A percentile compares a stretch with the other conserved stretches of the same genome.
These are phyloP conservation scores for Fusarium phyllophilum DNA, from an alignment of 2,329 filamentous ascomycete genomes.

Conservation along the genomic window DNA sequence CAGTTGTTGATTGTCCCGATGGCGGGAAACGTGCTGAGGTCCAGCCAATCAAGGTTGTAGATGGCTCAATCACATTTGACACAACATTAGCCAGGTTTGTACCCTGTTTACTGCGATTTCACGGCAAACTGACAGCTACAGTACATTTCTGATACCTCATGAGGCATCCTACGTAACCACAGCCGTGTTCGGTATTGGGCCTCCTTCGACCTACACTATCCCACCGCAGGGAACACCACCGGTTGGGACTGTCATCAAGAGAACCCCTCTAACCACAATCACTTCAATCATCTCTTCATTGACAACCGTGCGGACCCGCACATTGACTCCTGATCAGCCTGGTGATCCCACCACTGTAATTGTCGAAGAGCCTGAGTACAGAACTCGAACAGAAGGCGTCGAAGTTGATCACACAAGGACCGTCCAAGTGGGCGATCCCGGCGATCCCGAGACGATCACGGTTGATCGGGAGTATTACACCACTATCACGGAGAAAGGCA, in stretches of 20 bases:
- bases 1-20: neutral
- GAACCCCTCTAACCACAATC: neutral
- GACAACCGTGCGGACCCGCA: neutral
- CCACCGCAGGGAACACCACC: conserved; percentile 7
- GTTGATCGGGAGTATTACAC: neutral
- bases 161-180: neutral
- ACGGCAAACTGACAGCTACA: neutral
- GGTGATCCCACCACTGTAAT: neutral
- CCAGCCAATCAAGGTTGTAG: conserved; percentile 3
- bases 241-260: neutral
- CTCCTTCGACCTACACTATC: neutral
- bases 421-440: neutral
- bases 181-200: neutral
- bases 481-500: neutral
- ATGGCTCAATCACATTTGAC: conserved; percentile 11
- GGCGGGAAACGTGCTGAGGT: conserved; percentile 1
- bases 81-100: conserved; percentile 4
- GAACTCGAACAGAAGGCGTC: neutral
- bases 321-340: neutral
- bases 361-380: neutral
- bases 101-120: fast-evolving
- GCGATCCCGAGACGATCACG: neutral
- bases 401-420: neutral
- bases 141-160: neutral
- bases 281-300: conserved; percentile 8